Base-by-base conservation (phyloP, 768 basidiomycete genomes). In the Thelephora ganbajun region DNA sequence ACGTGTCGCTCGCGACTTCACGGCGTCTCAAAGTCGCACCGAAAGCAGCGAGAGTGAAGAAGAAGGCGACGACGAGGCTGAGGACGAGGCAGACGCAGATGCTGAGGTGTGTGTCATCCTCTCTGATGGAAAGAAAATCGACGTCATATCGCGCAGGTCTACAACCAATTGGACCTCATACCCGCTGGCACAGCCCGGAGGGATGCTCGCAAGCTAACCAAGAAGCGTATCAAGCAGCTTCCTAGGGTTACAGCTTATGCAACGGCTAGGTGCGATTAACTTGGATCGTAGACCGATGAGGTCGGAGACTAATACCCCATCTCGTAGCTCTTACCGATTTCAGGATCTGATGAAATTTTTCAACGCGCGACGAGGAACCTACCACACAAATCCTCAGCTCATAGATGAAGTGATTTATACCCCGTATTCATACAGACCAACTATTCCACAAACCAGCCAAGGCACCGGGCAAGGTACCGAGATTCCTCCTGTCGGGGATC, bases 241-340 rank as follows among this genome's bases (percentile, higher is more conserved):
- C 92, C 92, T 30, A 69, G 93, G 56, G 93, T 93, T n/a, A 96
- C 93, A 2, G 93, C 92, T 4, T 96, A 94, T 63, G 90, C 92
- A 39, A 96, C 91, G 13, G 88, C 92, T 30, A 81, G 75, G 92
- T 92, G 63, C 55, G 70, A 66, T 19, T 30, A 18, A 35, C n/a
- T 4, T 33, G 5, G 4, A 18, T 41, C 16, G 9, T 9, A 9
- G 39, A 9, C 39, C 16, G 16, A 18, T 41, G 16, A n/a, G 39
- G 22, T 41, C 39, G 16, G 18, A 41, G 14, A 30, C 26, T 30
- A 30, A 30, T 30, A 9, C 5, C 26, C 16, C 26, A 36, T 43
- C 16, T 48, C 45, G 26, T 56, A 94, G 91, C 44, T 91, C 92
- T 7, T 97, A 93, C 62, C 76, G 87, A 46, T 83, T 97, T 63